Base-by-base conservation (phyloP, 805 yeast genomes). In the Lipomyces japonicus region DNA sequence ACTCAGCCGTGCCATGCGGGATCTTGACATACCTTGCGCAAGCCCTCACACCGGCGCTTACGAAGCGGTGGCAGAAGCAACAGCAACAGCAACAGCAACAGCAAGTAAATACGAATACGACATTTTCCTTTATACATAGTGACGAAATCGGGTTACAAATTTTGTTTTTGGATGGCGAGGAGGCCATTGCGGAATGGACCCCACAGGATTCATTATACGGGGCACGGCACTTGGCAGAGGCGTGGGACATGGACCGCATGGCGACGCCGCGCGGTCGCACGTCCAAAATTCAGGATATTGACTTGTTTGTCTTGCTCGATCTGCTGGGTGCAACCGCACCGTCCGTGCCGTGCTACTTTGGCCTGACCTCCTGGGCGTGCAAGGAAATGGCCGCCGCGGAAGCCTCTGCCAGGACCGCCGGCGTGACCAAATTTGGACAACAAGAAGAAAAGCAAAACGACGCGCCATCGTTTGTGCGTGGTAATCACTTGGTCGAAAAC, bases 131-230 rank as follows among this genome's bases (percentile, higher is more conserved):
- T 7, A 9, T 24, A 42, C 6, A 14, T 4, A 26, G 7, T 6
- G 19, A n/a, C 24, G 51, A 50, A 4, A 19, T 58, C 3, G 80
- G 80, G 0, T 39, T 78, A 3, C 77, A 75, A 55, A 62, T 78
- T 5, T 65, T 79, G 0, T 79, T 79, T 56, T 77, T 78, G 46
- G 84, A 79, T 55, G 84, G 84, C 3, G 84, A 79, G 59, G 84
- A 80, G 59, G 82, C 84, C 0, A 52, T 78, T n/a, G 66, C 65
- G 2, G 59, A 66, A n/a, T 79, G 84, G 84, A 60, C 73, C 1
- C 69, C 65, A 5, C 60, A 65, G 0, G 84, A 79, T 53, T 78
- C 82, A 1, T 66, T 78, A 1, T 79, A 80, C 58, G 84, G 84
- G 0, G 73, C 84, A 0, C 69, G 73, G 16, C 76, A 75, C 49